phyloP scores from a whole-genome alignment of 495 filamentous ascomycete species.

The Penicillium samsonianum region DNA sequence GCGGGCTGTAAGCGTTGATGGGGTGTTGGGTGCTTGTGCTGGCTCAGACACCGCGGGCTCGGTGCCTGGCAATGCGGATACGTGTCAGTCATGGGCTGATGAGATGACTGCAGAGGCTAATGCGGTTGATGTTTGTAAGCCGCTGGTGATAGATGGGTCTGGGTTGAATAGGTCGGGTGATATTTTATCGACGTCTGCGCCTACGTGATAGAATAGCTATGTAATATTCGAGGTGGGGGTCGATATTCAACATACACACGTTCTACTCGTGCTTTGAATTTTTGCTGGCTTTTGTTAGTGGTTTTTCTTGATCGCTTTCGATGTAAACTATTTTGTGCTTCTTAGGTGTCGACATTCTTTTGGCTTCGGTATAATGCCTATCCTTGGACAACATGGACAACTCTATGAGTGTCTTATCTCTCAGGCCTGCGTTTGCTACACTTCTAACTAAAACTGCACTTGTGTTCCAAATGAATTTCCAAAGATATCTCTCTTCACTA shows the following conservation, averaged over 20 bases:
- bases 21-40: neutral
- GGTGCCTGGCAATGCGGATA: neutral
- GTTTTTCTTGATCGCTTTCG: neutral
- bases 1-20: slow-evolving; percentile 20
- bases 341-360: neutral
- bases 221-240: slow-evolving; percentile 3
- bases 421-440: too few relatives aligned
- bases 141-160: slow-evolving; percentile 46
- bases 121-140: slow-evolving; percentile 22
- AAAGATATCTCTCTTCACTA: neutral
- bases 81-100: slow-evolving; percentile 7
- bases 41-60: slow-evolving; percentile 1
- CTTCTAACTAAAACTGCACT: neutral
- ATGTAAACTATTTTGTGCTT: neutral
- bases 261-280: neutral
- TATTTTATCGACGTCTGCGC: slow-evolving; percentile 21
- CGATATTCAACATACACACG: neutral
- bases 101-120: slow-evolving; percentile 4
- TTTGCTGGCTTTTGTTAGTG: neutral
- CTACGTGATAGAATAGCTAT: slow-evolving; percentile 14
- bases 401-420: neutral
- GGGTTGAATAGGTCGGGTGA: slow-evolving; percentile 24
- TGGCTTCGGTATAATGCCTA: neutral
- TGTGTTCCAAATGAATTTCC: neutral
- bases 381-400: too few relatives aligned